A percentile compares a stretch with the other conserved stretches of the same genome.
Conservation (phyloP, 1,284 basidiomycete genomes). For the Microbotryum scabiosae region DNA sequence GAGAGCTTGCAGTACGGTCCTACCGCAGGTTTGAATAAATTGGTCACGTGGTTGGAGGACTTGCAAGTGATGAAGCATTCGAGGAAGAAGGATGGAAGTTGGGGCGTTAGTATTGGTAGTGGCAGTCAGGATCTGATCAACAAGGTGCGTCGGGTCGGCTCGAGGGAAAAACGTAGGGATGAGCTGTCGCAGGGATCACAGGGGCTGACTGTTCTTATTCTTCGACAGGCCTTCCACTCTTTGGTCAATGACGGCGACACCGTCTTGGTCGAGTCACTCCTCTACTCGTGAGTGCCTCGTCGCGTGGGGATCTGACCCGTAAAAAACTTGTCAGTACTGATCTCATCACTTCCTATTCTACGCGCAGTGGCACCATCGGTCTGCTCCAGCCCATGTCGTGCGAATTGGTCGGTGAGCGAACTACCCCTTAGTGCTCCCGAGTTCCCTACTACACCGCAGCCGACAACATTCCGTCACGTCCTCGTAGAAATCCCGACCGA, state of each 20-base stretch:
- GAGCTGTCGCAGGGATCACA: background rate
- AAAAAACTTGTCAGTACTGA: background rate
- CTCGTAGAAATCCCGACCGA: constrained; percentile 71
- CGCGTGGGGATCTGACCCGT: background rate
- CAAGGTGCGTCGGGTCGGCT: constrained; percentile 52
- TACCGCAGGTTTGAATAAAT: constrained; percentile 58
- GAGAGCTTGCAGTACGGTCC: constrained; percentile 48
- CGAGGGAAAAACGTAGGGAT: background rate
- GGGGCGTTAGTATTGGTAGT: constrained; percentile 66
- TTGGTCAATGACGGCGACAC: constrained; percentile 72
- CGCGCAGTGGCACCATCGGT: constrained; percentile 35
- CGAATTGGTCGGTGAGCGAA: constrained; percentile 54
- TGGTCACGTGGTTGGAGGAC: constrained; percentile 46
- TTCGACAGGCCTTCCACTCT: constrained; percentile 45
- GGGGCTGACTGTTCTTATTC: background rate
- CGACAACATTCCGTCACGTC: background rate
- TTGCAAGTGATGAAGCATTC: constrained; percentile 34
- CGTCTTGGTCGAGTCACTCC: constrained; percentile 74
- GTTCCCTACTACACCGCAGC: background rate
- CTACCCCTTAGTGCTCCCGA: too few relatives aligned
- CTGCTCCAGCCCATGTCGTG: constrained; percentile 50
- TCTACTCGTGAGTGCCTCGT: constrained; percentile 52
- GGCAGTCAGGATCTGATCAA: constrained; percentile 72
- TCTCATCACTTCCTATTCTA: constrained; percentile 5
- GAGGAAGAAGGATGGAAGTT: constrained; percentile 49